These are phyloP conservation scores for Calonectria ilicicola DNA, from an alignment of 2,329 filamentous ascomycete genomes.

Conservation along the genomic window DNA sequence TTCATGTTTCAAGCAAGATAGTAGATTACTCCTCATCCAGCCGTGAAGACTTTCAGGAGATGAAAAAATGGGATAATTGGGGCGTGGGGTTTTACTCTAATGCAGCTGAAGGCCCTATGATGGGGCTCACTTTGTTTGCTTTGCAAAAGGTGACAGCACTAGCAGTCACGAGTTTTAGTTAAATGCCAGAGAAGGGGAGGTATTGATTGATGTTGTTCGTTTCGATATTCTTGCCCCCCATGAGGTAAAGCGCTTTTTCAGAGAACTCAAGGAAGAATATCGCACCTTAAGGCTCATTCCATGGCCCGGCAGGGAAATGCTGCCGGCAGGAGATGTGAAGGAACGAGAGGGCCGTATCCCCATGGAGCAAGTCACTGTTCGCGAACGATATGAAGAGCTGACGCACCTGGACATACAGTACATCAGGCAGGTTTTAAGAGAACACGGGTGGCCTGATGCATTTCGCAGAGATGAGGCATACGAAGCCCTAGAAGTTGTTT, in stretches of 20 bases:
- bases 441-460: conserved; percentile 47
- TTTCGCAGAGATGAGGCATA: conserved; percentile 44
- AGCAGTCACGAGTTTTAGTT: conserved; percentile 19
- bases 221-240: not conserved
- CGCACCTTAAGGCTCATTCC: conserved; percentile 35
- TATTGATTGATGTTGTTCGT: conserved; percentile 10
- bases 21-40: conserved; percentile 27
- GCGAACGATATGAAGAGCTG: conserved; percentile 9
- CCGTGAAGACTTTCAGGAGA: conserved; percentile 15
- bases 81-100: conserved; percentile 24
- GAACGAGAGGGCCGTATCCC: conserved; percentile 17
- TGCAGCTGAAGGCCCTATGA: conserved; percentile 4
- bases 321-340: conserved; percentile 2
- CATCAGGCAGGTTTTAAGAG: conserved; percentile 41
- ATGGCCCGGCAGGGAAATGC: conserved; percentile 11
- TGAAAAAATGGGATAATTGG: not conserved
- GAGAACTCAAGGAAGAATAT: conserved; percentile 42
- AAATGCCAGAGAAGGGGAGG: conserved; percentile 24
- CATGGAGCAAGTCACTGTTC: conserved; percentile 27
- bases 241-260: conserved; percentile 37
- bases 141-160: conserved; percentile 18
- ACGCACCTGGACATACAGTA: conserved; percentile 35
- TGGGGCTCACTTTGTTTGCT: conserved; percentile 18
- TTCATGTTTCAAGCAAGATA: conserved; percentile 25
- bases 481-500: not conserved